Conservation (phyloP, 805 yeast genomes). For the Candida easanensis region DNA sequence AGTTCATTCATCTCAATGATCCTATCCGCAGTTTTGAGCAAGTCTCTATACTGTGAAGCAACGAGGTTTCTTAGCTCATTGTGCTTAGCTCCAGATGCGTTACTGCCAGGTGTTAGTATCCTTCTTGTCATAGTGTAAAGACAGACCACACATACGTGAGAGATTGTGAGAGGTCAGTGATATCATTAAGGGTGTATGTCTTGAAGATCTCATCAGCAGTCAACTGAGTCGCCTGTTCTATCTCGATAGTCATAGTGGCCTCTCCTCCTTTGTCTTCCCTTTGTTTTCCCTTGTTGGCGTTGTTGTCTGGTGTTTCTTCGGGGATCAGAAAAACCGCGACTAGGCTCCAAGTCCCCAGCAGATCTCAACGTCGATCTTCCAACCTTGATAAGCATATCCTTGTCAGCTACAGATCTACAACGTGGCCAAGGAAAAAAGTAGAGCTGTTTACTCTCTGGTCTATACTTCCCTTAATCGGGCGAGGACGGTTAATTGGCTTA, state of each 20-base stretch:
- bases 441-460: too few species aligned
- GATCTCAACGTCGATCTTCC: not conserved
- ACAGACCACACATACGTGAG: slow-evolving; percentile 1
- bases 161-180: slow-evolving; percentile 11
- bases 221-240: slow-evolving; percentile 1
- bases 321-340: not conserved
- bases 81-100: slow-evolving; percentile 13
- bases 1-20: slow-evolving; percentile 24
- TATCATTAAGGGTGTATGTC: slow-evolving; percentile 10
- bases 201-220: slow-evolving; percentile 7
- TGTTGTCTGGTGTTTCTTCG: not conserved
- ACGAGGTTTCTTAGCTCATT: slow-evolving; percentile 24
- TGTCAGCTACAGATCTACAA: too few species aligned
- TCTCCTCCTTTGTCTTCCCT: not conserved
- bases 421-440: too few species aligned
- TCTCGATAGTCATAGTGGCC: slow-evolving; percentile 5
- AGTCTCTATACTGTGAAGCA: slow-evolving; percentile 26
- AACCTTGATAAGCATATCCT: too few species aligned
- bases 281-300: not conserved
- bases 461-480: too few species aligned
- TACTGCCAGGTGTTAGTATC: slow-evolving; percentile 3
- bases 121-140: too few species aligned
- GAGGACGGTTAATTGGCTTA: too few species aligned
- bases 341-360: not conserved
- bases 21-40: slow-evolving; percentile 25